These are phyloP conservation scores for Trypanosoma brucei DNA, from an alignment of 208 protist species.

Conservation along the genomic window DNA sequence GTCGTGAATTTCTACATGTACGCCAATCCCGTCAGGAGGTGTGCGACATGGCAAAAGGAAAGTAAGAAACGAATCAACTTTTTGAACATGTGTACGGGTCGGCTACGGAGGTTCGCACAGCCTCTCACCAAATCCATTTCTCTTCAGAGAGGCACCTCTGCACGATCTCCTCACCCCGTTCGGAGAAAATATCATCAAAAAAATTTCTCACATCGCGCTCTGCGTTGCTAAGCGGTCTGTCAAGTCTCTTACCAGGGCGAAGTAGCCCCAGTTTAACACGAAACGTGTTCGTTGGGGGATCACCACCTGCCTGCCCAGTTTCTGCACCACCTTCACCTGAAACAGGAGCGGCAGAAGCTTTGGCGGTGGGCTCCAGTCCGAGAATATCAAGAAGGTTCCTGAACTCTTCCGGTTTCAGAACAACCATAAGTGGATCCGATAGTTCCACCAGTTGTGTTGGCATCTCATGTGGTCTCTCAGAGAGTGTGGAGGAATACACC, in stretches of 20 bases:
- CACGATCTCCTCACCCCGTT: conserved; percentile 44
- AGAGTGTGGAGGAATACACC: conserved; percentile 72
- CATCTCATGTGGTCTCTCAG: conserved; percentile 52
- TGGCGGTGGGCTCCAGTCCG: conserved; percentile 27
- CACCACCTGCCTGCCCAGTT: neutral
- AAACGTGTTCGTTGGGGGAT: conserved; percentile 13
- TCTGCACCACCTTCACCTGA: neutral
- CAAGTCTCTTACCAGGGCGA: conserved; percentile 53
- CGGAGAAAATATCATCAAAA: conserved; percentile 60
- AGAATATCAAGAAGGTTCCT: conserved; percentile 50
- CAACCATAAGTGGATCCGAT: conserved; percentile 49
- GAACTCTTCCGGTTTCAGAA: conserved; percentile 48
- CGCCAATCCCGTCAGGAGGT: neutral
- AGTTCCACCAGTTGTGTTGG: conserved; percentile 56
- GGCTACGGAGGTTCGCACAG: too few relatives aligned
- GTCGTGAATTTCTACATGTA: neutral
- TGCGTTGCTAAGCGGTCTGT: conserved; percentile 64
- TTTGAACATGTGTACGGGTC: too few relatives aligned
- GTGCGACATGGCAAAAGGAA: neutral
- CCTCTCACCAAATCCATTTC: conserved; percentile 15
- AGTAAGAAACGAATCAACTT: neutral
- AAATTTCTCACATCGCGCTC: conserved; percentile 67
- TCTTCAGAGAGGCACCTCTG: conserved; percentile 47
- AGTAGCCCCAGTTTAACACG: conserved; percentile 41
- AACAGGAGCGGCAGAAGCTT: neutral